Evolutionary conservation across 768 basidiomycete genomes (phyloP), one percentile per base, ranked within the genome.

Genomic region (Tylopilus sp.): DNA sequence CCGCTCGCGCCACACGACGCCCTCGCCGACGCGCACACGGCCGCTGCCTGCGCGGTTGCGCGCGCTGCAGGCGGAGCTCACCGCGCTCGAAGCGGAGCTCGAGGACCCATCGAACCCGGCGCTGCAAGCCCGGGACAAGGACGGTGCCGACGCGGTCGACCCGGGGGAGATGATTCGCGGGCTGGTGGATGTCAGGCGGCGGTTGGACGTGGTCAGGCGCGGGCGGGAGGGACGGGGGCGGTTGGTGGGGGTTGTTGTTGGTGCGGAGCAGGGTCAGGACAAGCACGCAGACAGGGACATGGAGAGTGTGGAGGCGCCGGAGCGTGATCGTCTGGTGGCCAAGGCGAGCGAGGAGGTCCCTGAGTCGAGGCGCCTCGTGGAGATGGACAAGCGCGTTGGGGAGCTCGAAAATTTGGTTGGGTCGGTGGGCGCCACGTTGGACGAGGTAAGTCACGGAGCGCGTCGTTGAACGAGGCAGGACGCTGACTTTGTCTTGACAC

Each of bases 361-460:
- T 1, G 75, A 78, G 33, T 70, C 75, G 44, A 77, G 75, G 47
- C 77, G 66, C 15, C 66, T 92, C 18, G 79, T 83, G 3, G 86
- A 90, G 50, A 77, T 98, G 63, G 95, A 98, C 69, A 77, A 77
- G 58, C 81, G 95, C 31, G 78, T 99, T 2, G 86, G 88, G 7
- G 82, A 87, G 54, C 74, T 99, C 15, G 95, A 98, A 65, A 81
- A 79, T 51, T 57, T 89, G 11, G 75, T 99, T 26, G 95, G 95
- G 2, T 86, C 91, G 6, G 83, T 84, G n/a, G 85, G 78, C 49
- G 78, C 86, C 12, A 76, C 83, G 8, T 63, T 94, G 11, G 92
- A 97, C 65, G 91, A 95, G 75, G 94, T 92, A 65, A 49, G 77
- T 64, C 23, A 12, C 9, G 3, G 30, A n/a, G 28, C 28, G 28